Conservation (phyloP, 306 rosid genomes). For the Hippophae rhamnoides region DNA sequence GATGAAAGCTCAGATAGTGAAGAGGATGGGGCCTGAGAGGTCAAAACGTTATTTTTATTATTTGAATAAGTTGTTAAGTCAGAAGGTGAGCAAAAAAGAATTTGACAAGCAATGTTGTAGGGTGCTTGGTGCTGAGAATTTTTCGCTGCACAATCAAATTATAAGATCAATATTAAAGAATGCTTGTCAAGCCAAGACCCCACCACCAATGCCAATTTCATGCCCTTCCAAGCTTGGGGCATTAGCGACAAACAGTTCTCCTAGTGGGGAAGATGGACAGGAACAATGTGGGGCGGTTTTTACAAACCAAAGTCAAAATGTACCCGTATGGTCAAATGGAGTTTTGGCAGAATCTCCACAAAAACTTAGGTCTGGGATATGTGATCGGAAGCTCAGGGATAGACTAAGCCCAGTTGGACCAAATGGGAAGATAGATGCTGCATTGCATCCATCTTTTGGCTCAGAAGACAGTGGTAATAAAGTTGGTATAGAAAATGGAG, state of each 20-base stretch:
- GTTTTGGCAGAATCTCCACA: constrained; percentile 62
- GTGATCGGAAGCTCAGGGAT: constrained; percentile 74
- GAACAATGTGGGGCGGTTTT: constrained; percentile 44
- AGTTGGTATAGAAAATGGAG: constrained; percentile 63
- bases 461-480: constrained; percentile 54
- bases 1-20: constrained; percentile 63
- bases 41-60: constrained; percentile 61
- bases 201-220: constrained; percentile 43
- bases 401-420: constrained; percentile 97
- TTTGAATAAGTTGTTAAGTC: constrained; percentile 70
- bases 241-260: constrained; percentile 45
- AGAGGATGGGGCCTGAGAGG: constrained; percentile 74
- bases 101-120: constrained; percentile 65
- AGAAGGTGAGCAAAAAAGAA: constrained; percentile 77
- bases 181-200: constrained; percentile 82
- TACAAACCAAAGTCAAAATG: constrained; percentile 51
- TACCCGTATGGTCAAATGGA: constrained; percentile 76
- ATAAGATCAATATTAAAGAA: constrained; percentile 78
- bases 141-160: constrained; percentile 75
- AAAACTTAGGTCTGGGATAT: constrained; percentile 55
- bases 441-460: constrained; percentile 41
- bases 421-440: constrained; percentile 67
- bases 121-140: constrained; percentile 77
- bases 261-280: constrained; percentile 67
- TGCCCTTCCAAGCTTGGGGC: constrained; percentile 45